Evolutionary conservation across 345 rosid genomes (phyloP).

Genomic region (Theobroma cacao): DNA sequence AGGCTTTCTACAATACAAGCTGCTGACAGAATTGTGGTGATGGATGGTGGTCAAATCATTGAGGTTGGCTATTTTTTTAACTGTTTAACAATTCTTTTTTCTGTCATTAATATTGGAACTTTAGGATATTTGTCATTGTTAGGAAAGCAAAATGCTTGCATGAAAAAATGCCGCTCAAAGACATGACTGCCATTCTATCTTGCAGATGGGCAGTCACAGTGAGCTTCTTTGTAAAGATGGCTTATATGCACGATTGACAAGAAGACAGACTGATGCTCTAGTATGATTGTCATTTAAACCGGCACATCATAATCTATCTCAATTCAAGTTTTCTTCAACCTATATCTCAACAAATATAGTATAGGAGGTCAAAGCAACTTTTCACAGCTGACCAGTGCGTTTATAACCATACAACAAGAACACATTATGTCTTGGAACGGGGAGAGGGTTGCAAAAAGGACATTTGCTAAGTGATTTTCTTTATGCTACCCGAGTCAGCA

Average conservation of each 20-base stretch:
- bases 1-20: constrained; percentile 94
- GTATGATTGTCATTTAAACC: constrained; percentile 34
- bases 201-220: constrained; percentile 77
- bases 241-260: constrained; percentile 73
- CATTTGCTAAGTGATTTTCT: neutral
- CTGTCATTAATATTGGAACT: neutral
- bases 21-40: constrained; percentile 87
- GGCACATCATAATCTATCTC: neutral
- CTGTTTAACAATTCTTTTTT: neutral
- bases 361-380: neutral
- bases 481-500: neutral
- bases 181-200: constrained; percentile 3
- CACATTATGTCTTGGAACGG: neutral
- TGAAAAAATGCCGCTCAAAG: neutral
- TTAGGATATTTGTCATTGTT: neutral
- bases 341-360: neutral
- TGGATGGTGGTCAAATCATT: constrained; percentile 72
- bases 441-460: neutral
- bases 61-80: constrained; percentile 50
- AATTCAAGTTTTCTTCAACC: neutral
- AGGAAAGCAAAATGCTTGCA: neutral
- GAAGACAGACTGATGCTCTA: constrained; percentile 85
- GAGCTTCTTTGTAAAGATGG: constrained; percentile 79
- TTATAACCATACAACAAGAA: neutral
- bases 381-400: constrained; percentile 10